phyloP scores from a whole-genome alignment of 306 rosid genomes.

The Rosa chinensis region DNA sequence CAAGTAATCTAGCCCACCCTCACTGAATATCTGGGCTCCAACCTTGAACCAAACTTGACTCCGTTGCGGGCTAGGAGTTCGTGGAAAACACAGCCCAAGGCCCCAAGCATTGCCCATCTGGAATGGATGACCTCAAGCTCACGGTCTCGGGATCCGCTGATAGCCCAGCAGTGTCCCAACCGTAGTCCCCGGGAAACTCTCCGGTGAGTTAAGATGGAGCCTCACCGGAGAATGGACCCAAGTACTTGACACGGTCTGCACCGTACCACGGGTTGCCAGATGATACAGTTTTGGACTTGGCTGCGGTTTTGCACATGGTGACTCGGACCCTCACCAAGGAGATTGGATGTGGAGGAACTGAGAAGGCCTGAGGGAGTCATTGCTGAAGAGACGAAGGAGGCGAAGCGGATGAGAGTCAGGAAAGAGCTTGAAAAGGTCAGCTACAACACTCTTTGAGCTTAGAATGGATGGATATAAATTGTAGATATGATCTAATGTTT shows the following conservation, averaged over 20 bases:
- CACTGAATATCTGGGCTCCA: too few species aligned
- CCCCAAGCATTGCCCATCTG: slow-evolving; percentile 7
- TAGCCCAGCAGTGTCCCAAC: slow-evolving; percentile 5
- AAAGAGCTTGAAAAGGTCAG: too few species aligned
- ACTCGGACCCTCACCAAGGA: not conserved
- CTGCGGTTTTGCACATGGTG: not conserved
- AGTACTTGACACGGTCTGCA: not conserved
- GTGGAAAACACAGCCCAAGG: not conserved
- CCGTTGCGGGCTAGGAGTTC: not conserved
- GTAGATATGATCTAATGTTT: too few species aligned
- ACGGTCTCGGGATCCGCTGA: not conserved
- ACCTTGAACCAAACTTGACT: too few species aligned
- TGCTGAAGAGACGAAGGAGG: not conserved
- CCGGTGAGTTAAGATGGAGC: not conserved
- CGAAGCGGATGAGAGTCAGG: too few species aligned
- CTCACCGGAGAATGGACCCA: not conserved
- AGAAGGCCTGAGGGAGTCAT: not conserved
- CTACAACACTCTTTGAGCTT: too few species aligned
- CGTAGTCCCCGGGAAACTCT: not conserved
- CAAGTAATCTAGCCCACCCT: too few species aligned
- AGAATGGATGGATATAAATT: too few species aligned
- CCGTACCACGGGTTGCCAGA: not conserved
- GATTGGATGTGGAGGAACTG: not conserved
- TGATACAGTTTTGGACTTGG: not conserved
- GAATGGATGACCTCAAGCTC: not conserved